Evolutionary conservation across 805 yeast genomes (phyloP), one percentile per base, ranked within the genome.

Genomic region (Wickerhamia fluorescens): DNA sequence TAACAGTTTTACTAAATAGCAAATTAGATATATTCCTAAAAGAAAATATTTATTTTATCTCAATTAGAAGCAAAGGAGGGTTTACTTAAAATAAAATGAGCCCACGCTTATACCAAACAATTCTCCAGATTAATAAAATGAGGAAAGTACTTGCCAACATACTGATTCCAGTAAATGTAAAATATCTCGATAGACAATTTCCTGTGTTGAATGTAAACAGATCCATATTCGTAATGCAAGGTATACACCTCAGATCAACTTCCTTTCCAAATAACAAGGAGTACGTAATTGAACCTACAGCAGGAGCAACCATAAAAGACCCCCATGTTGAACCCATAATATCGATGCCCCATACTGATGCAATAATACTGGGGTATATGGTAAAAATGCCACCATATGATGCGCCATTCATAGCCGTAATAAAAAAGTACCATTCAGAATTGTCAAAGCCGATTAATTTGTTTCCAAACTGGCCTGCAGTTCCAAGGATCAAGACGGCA

Each of bases 301-400:
- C 95, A 3, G 96, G 95, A 0, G 94, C 92, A 20, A 83, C 67
- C 71, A 86, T 79, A 50, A 86, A 83, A 15, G 81, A 62, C 3
- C 96, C 96, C 85, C 95, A 89, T 2, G 89, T 82, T 2, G 95
- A 82, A 0, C 96, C 97, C 54, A 89, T 75, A 19, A 83, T 70
- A 24, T 82, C 87, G 14, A 82, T 69, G 0, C 96, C 96, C 87
- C 95, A 92, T 3, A 83, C 73, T 4, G 78, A 65, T 2, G 94
- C 79, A 10, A 87, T 74, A 9, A 87, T 66, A 0, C 95, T 81
- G 3, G 98, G 97, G 42, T 76, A 83, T 5, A 85, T 56, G 0
- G 97, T 87, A 59, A 85, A 89, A 4, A 84, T 49, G 0, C 88
- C 84, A 18, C 97, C 96, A 47, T 89, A 85, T 5, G 74, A 61